phyloP scores from a whole-genome alignment of 2,329 filamentous ascomycete species.

The Xenosphaeropsis pyriputrescens region DNA sequence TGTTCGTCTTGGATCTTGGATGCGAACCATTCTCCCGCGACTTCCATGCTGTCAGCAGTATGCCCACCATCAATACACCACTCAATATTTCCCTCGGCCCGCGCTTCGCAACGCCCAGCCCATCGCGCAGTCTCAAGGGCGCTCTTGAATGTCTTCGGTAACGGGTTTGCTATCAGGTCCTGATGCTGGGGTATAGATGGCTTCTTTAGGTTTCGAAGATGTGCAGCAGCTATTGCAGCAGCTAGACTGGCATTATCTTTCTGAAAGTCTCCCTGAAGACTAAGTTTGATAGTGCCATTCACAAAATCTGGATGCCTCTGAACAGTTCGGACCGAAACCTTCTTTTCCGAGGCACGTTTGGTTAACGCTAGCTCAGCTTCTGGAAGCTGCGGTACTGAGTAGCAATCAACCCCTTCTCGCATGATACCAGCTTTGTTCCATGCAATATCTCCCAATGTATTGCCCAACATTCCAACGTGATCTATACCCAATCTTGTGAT shows the following conservation, averaged over 20 bases:
- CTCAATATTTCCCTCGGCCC: conserved; percentile 23
- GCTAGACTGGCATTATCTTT: conserved; percentile 36
- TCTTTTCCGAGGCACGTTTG: conserved; percentile 30
- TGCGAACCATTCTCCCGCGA: conserved; percentile 70
- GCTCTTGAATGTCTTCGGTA: conserved; percentile 48
- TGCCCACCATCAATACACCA: conserved; percentile 12
- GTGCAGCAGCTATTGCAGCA: conserved; percentile 32
- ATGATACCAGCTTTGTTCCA: conserved; percentile 64
- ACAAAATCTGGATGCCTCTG: conserved; percentile 19
- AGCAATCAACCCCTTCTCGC: conserved; percentile 43
- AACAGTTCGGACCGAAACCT: conserved; percentile 23
- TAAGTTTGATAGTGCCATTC: conserved; percentile 12
- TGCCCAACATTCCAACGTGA: conserved; percentile 45
- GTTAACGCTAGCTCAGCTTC: conserved; percentile 28
- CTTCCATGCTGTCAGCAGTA: conserved; percentile 61
- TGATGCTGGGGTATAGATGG: not conserved
- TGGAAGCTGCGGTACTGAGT: conserved; percentile 35
- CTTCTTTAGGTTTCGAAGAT: conserved; percentile 23
- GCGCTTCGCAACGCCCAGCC: conserved; percentile 61
- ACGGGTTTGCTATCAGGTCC: conserved; percentile 7
- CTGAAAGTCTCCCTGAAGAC: conserved; percentile 34
- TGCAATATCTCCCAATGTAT: conserved; percentile 46
- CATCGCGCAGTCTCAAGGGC: conserved; percentile 63
- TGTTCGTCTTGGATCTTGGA: conserved; percentile 17
- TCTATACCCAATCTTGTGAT: conserved; percentile 53